Base-by-base conservation (phyloP, 2,329 filamentous ascomycete species). In the Cadophora gregata region DNA sequence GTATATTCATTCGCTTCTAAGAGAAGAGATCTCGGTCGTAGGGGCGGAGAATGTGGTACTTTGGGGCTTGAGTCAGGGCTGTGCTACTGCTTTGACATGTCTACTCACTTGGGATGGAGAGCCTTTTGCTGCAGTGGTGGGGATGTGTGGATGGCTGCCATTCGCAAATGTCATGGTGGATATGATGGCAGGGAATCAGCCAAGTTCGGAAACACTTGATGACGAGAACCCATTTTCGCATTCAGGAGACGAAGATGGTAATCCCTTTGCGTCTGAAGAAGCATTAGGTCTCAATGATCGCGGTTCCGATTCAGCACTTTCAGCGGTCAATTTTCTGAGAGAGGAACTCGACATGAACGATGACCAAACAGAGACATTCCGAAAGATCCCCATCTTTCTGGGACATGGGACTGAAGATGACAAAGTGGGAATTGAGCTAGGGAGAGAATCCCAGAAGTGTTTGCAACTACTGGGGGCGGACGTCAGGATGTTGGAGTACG, bases 51-150 rank as follows among this genome's bases (percentile, higher is more conserved):
- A 79, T 50, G 74, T 86, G 0, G 73, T 85, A 1, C 67, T 87
- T 0, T 81, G 82, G 47, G 85, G 85, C 0, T 73, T 86, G 21
- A 87, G 85, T 59, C 85, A 87, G 69, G 85, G 85, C 0, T 84
- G 83, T 69, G 84, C 84, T 2, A 81, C 81, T 50, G 75, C 78
- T 0, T 66, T 87, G 66, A 71, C 79, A 21, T 76, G 80, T 10
- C 68, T 80, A 64, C 65, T 87, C 63, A 74, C 81, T 1, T 83
- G 82, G 81, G 76, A 81, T 10, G 80, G 78, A 0, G 71, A 73
- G 19, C 62, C 75, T 1, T 65, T 84, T 36, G 81, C 76, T 0
- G 82, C 73, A 0, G 70, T 76, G 14, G 73, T 83, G 7, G 81
- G 80, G 0, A 80, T 85, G 79, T 81, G 81, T 64, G 81, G 81